Conservation (phyloP, 805 yeast genomes). For the Candida ipomoeae region DNA sequence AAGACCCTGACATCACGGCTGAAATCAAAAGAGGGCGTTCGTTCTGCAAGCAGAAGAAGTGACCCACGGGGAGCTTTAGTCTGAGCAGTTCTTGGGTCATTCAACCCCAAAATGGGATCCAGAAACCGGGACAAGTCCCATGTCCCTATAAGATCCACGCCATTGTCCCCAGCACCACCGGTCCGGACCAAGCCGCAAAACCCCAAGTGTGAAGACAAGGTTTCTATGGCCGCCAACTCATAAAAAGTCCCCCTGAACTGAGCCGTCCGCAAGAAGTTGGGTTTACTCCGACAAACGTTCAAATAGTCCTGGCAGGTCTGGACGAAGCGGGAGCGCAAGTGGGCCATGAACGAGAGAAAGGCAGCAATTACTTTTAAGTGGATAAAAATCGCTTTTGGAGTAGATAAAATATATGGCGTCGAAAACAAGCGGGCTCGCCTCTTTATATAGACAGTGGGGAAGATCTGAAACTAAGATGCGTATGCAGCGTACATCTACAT, state of each 20-base stretch:
- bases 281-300: constrained; percentile 23
- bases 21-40: constrained; percentile 11
- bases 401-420: too few relatives aligned
- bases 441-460: too few relatives aligned
- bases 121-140: constrained; percentile 37
- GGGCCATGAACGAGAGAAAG: background rate
- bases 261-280: constrained; percentile 28
- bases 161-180: constrained; percentile 57
- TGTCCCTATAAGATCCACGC: constrained; percentile 51
- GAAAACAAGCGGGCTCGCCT: too few relatives aligned
- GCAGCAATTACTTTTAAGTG: too few relatives aligned
- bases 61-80: constrained; percentile 1
- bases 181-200: constrained; percentile 37
- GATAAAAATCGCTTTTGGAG: too few relatives aligned
- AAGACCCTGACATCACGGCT: constrained; percentile 35
- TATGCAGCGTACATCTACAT: too few relatives aligned
- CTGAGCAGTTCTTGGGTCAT: background rate
- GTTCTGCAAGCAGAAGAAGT: constrained; percentile 9
- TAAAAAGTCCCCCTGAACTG: constrained; percentile 55
- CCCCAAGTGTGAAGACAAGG: constrained; percentile 35
- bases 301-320: constrained; percentile 29
- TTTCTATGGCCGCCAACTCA: constrained; percentile 42
- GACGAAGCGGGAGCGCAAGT: constrained; percentile 4
- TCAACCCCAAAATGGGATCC: too few relatives aligned
- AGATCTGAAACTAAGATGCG: too few relatives aligned